Base-by-base conservation (phyloP, 208 protist genomes). In the Trypanosoma cruzi region DNA sequence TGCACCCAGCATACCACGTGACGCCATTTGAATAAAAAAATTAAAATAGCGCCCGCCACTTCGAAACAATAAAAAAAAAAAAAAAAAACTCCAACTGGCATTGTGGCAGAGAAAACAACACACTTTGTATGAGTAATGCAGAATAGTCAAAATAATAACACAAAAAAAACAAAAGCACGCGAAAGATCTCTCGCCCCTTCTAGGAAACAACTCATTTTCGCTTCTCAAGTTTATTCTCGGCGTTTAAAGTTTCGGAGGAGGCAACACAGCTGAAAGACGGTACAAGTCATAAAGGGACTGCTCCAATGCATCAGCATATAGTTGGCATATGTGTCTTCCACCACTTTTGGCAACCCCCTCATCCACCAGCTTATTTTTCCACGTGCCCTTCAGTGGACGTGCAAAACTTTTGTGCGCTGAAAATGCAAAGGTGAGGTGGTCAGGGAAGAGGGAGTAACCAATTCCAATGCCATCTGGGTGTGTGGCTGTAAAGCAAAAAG, bases 181-280 rank as follows among this genome's bases (percentile, higher is more conserved):
- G 68, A 40, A 52, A 24, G 70, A 71, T 74, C 63, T 28, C 64
- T 68, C 31, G n/a, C n/a, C n/a, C n/a, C n/a, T n/a, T n/a, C n/a
- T n/a, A n/a, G n/a, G n/a, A n/a, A n/a, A n/a, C 24, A 50, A 49
- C 16, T 4, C n/a, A 52, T n/a, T 26, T 52, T 4, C n/a, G 3
- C n/a, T 26, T 24, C 46, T 20, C 36, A 40, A 40, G 10, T 13
- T 40, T 40, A 40, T 4, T 10, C 36, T 40, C 36, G 10, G 4
- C 44, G 2, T 55, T 14, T 55, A 55, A 2, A 55, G 50, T n/a
- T 31, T 55, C 4, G 50, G 2, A 34, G 14, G 20, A 26, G 44
- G 22, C 0, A 46, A 28, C 28, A 44, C 14, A 63, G 22, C 8
- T 44, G 56, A 69, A 75, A 55, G 28, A 48, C 26, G 24, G 56